Evolutionary conservation across 2,329 filamentous ascomycete genomes (phyloP), one percentile per base, ranked within the genome.

Genomic region (Cladosporium sp.): DNA sequence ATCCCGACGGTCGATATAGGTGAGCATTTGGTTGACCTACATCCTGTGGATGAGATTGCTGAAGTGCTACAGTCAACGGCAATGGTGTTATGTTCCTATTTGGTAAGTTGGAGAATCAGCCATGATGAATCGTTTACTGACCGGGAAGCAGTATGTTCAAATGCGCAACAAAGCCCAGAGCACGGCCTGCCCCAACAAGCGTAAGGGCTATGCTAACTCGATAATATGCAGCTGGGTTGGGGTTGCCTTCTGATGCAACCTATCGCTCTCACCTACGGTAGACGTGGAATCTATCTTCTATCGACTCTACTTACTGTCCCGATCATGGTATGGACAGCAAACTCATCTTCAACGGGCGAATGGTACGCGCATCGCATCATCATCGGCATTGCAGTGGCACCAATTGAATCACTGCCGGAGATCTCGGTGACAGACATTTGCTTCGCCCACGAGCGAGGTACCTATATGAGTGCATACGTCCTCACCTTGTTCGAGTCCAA

Each of bases 161-260:
- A 40, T 3, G n/a, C 38, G 14, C 4, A 3, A n/a, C 9, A 14
- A 14, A 40, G 38, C 14, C 25, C 2, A 40, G 38, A 17, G 15
- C 17, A 12, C 8, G 38, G 20, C 45, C 3, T 28, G 3, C 8
- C 22, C 22, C 6, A 6, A 25, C 6, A 25, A 25, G 3, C n/a
- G 25, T 8, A 12, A 12, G 22, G 3, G 2, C 12, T 30, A 22
- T 50, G 11, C 45, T 50, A 19, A 34, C 22, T 50, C 17, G 15
- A 20, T 73, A 79, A 19, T 77, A 78, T 2, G 5, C 17, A 50
- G 47, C 73, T 74, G 1, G 64, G 65, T 17, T 67, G 78, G 79
- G 79, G 78, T 0, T 76, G 76, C 61, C 66, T 83, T 1, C 69
- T 83, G 39, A 81, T 77, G 76, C 80, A 83, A 62, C 80, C 81